phyloP scores from a whole-genome alignment of 2,329 filamentous ascomycete species.

The Claviceps citrina region DNA sequence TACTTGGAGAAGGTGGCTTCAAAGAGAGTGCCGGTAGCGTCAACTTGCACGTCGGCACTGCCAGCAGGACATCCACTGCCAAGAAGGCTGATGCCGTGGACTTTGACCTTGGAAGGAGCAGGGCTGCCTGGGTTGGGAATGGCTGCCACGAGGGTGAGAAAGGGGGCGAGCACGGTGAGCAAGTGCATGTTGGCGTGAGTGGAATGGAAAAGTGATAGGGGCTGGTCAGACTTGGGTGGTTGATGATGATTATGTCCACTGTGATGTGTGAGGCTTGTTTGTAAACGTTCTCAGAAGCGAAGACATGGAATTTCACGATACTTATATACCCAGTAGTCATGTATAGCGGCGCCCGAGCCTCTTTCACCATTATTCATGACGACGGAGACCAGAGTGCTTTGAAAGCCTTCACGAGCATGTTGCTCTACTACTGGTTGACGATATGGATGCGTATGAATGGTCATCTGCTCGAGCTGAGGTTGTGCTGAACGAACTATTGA shows the following conservation, averaged over 20 bases:
- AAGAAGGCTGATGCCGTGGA: slow-evolving; percentile 11
- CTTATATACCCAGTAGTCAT: neutral
- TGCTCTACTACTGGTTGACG: neutral
- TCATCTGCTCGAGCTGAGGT: neutral
- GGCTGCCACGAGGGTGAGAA: slow-evolving; percentile 5
- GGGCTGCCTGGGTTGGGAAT: neutral
- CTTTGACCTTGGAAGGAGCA: slow-evolving; percentile 7
- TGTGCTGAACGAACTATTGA: neutral
- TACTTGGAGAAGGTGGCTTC: slow-evolving; percentile 15
- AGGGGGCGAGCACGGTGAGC: neutral
- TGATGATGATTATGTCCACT: too few species aligned
- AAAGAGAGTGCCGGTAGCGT: slow-evolving; percentile 12
- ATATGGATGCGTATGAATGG: neutral
- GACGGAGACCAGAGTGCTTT: neutral
- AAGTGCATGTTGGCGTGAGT: slow-evolving; percentile 3
- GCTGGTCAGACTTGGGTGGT: too few species aligned
- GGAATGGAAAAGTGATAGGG: too few species aligned
- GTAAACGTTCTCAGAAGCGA: too few species aligned
- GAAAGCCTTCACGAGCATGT: neutral
- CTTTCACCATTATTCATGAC: too few species aligned
- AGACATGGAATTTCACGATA: neutral
- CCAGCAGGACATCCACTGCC: slow-evolving; percentile 14
- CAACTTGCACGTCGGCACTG: slow-evolving; percentile 12
- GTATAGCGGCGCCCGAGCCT: too few species aligned
- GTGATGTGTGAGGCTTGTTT: too few species aligned